Evolutionary conservation across 352 stramenopile species (phyloP), one percentile per base, ranked within the genome.

Genomic region (Phytophthora sp.): DNA sequence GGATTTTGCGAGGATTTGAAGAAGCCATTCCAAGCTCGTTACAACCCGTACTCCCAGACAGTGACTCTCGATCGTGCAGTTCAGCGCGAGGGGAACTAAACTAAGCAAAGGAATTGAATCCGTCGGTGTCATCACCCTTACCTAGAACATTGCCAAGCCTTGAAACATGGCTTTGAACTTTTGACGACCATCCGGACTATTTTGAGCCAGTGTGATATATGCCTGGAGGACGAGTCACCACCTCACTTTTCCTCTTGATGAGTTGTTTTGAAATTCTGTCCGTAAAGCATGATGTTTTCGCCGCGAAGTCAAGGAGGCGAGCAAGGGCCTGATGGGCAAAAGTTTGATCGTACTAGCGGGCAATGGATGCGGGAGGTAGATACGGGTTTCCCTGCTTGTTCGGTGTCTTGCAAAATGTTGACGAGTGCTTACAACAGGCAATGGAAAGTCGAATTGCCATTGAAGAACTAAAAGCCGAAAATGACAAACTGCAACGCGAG

Each of bases 1-100:
- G 86, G 90, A 26, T 99, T 97, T 76, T 98, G 92, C 57, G 95
- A 99, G 72, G 83, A 96, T 44, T 69, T 99, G 37, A 95, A 95
- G 53, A 95, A 97, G 64, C 95, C 95, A 9, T 99, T 99, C 78
- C 95, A 98, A 76, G 94, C 94, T 41, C 79, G 92, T 54, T 97
- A 98, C 85, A 95, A 98, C 73, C 79, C 91, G 74, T 91, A 98
- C 91, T 81, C 91, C 73, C 84, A 92, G 79, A 87, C 94, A 66
- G 70, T 97, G 82, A 68, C 79, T 44, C 72, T 94, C 9, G 85
- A 94, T 44, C 85, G 85, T 44, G 85, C 85, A 0, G 72, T 94
- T 34, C 71, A 85, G 62, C 79, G 82, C 27, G 72, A 91, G 38
- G 72, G 85, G 20, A 84, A 86, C 31, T 58, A 41, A 24, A 34